Conservation (phyloP, 176 grass and related monocot species). For the Eleusine coracana region DNA sequence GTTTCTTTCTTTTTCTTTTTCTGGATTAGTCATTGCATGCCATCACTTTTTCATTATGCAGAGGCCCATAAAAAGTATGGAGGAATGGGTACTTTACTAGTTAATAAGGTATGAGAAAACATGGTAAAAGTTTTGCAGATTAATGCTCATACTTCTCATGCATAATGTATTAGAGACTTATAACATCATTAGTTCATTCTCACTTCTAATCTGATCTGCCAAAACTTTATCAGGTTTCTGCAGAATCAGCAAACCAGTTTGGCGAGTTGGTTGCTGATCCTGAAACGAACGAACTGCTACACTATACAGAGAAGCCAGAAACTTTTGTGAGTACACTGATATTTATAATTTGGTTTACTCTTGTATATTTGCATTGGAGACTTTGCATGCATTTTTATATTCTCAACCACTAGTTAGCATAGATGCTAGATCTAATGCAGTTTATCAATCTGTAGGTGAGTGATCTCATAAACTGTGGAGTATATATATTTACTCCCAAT, state of each 20-base stretch:
- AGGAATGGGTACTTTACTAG: conserved; percentile 91
- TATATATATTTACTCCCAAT: conserved; percentile 97
- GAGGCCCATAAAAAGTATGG: conserved; percentile 96
- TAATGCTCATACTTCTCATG: background rate
- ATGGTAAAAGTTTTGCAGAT: background rate
- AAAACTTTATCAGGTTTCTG: conserved; percentile 68
- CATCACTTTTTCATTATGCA: conserved; percentile 51
- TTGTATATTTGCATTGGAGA: background rate
- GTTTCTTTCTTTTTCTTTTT: background rate
- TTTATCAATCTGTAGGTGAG: conserved; percentile 75
- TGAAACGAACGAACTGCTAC: conserved; percentile 92
- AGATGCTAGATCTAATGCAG: conserved; percentile 25
- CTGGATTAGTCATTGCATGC: conserved; percentile 22
- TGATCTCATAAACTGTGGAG: conserved; percentile 96
- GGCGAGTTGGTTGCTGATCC: conserved; percentile 98
- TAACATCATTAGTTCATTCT: conserved; percentile 23
- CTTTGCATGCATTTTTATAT: background rate
- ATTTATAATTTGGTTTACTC: conserved; percentile 29
- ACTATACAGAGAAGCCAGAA: conserved; percentile 96
- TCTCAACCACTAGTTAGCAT: conserved; percentile 12
- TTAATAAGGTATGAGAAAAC: conserved; percentile 70
- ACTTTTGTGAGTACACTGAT: conserved; percentile 84
- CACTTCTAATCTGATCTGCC: conserved; percentile 10
- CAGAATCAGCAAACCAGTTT: conserved; percentile 94
- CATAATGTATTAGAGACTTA: background rate